Evolutionary conservation across 805 yeast species (phyloP).

Genomic region (Candida krabiensis): DNA sequence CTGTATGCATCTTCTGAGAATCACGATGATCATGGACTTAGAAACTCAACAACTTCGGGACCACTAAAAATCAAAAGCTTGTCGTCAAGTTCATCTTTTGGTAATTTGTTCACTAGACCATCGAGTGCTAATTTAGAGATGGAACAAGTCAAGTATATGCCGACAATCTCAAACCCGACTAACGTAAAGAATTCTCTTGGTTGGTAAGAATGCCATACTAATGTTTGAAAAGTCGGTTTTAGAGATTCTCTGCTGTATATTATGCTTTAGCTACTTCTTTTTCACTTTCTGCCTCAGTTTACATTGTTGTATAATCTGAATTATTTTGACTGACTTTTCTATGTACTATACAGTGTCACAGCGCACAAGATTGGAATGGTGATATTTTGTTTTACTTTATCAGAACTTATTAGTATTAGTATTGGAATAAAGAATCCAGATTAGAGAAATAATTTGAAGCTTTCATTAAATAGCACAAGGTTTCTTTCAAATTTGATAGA

Average conservation of each 20-base stretch:
- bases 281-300: neutral
- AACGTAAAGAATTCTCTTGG: constrained; percentile 72
- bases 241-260: too few species aligned
- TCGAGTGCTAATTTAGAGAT: constrained; percentile 14
- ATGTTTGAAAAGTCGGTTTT: too few species aligned
- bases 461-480: constrained; percentile 23
- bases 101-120: constrained; percentile 13
- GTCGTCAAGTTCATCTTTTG: constrained; percentile 17
- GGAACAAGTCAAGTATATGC: constrained; percentile 33
- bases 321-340: constrained; percentile 3
- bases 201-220: too few species aligned
- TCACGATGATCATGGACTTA: neutral
- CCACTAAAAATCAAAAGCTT: constrained; percentile 13
- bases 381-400: neutral
- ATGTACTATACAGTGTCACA: constrained; percentile 5
- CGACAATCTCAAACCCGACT: constrained; percentile 65
- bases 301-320: constrained; percentile 1
- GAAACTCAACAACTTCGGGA: constrained; percentile 7
- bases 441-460: constrained; percentile 15
- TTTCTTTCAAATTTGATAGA: constrained; percentile 20
- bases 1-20: neutral
- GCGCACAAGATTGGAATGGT: neutral
- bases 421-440: neutral
- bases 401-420: constrained; percentile 3
- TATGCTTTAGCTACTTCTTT: neutral